These are phyloP conservation scores for Kluyveromyces lactis DNA, from an alignment of 805 yeast species.

Conservation along the genomic window DNA sequence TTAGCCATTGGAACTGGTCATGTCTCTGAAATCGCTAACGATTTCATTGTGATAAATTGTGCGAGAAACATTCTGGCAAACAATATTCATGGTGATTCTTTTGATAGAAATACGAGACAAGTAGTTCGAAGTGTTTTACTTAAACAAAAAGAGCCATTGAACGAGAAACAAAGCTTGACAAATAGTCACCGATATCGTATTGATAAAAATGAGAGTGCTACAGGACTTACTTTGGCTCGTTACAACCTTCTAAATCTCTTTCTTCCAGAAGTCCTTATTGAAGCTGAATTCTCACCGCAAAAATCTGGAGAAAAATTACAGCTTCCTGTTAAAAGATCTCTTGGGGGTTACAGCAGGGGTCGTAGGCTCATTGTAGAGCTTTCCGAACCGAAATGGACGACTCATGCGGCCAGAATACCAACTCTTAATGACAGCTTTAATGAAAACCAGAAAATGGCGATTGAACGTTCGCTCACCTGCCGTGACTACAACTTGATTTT, in stretches of 20 bases:
- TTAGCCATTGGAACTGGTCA: constrained; percentile 63
- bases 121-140: constrained; percentile 41
- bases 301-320: background rate
- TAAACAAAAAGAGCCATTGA: constrained; percentile 8
- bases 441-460: constrained; percentile 61
- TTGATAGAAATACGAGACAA: constrained; percentile 39
- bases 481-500: constrained; percentile 72
- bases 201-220: constrained; percentile 72
- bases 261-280: constrained; percentile 24
- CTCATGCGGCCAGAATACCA: background rate
- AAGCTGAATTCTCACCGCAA: background rate
- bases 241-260: constrained; percentile 68
- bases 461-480: constrained; percentile 54
- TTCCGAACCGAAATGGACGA: background rate
- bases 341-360: constrained; percentile 30
- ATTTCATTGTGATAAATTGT: constrained; percentile 41
- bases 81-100: constrained; percentile 29
- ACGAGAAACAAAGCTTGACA: constrained; percentile 8
- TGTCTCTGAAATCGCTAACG: constrained; percentile 37
- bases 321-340: constrained; percentile 16
- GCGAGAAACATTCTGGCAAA: constrained; percentile 42
- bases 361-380: constrained; percentile 29
- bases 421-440: constrained; percentile 38
- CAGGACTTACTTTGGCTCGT: constrained; percentile 69
- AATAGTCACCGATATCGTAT: constrained; percentile 41